Conservation (phyloP, 352 stramenopile species). For the Halophytophthora batemanensis region DNA sequence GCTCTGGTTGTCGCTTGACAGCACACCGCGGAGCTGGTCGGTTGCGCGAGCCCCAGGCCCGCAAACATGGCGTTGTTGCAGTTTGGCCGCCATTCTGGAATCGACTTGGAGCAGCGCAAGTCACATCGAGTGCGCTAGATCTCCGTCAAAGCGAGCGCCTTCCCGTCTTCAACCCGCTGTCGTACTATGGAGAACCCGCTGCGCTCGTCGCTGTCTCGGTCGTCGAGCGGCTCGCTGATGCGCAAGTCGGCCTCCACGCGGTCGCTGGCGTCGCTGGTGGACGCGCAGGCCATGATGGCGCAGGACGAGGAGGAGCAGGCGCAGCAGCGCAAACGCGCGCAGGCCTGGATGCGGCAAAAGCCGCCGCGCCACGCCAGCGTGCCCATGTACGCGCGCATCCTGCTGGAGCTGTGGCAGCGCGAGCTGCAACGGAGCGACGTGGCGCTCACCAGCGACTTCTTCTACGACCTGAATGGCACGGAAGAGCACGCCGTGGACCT, state of each 20-base stretch:
- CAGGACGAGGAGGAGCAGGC: constrained; percentile 49
- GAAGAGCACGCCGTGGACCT: constrained; percentile 56
- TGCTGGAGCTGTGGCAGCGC: constrained; percentile 63
- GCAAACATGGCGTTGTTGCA: constrained; percentile 31
- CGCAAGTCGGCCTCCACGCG: constrained; percentile 60
- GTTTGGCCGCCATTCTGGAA: constrained; percentile 29
- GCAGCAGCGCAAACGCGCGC: constrained; percentile 26
- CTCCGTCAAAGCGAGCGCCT: too few species aligned
- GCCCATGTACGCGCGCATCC: constrained; percentile 62
- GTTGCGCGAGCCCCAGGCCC: constrained; percentile 9
- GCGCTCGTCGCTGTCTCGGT: constrained; percentile 21
- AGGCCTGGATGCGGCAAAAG: constrained; percentile 35
- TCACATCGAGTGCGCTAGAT: constrained; percentile 1
- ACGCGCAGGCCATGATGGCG: constrained; percentile 38
- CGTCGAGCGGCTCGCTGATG: constrained; percentile 24
- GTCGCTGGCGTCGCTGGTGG: constrained; percentile 35
- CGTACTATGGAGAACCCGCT: constrained; percentile 37
- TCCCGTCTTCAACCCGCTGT: too few species aligned
- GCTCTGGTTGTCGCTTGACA: too few species aligned
- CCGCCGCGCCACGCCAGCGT: constrained; percentile 63
- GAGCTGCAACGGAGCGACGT: constrained; percentile 60
- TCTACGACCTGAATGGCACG: constrained; percentile 56
- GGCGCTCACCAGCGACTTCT: constrained; percentile 59
- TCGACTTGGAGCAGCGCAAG: constrained; percentile 9
- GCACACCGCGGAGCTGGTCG: too few species aligned